These are phyloP conservation scores for Entoloma clypeatum DNA, from an alignment of 1,284 basidiomycete genomes.

Conservation along the genomic window DNA sequence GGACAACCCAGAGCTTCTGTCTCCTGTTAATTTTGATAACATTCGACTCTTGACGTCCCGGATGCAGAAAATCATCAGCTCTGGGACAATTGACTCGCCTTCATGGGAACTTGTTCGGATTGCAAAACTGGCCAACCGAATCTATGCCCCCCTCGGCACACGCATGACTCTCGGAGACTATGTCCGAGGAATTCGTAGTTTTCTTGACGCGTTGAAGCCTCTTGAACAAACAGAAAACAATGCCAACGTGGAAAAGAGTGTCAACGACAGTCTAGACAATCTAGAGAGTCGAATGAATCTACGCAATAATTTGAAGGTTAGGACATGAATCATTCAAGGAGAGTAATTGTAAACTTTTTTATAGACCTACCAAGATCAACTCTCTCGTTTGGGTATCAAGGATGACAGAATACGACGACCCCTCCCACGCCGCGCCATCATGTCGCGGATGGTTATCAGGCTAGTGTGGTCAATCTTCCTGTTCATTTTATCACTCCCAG, in stretches of 20 bases:
- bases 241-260: constrained; percentile 17
- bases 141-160: constrained; percentile 83
- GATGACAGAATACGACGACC: constrained; percentile 77
- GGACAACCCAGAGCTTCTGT: constrained; percentile 69
- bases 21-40: constrained; percentile 56
- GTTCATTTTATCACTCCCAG: constrained; percentile 70
- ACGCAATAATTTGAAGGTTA: constrained; percentile 60
- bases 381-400: constrained; percentile 65
- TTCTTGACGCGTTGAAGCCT: constrained; percentile 75
- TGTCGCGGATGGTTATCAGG: constrained; percentile 63
- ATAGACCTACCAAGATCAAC: constrained; percentile 70
- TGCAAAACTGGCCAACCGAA: constrained; percentile 70
- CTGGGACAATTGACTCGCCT: constrained; percentile 76
- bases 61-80: constrained; percentile 66
- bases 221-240: constrained; percentile 23
- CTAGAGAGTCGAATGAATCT: constrained; percentile 35
- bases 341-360: constrained; percentile 6
- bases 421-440: constrained; percentile 49
- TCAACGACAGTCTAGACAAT: constrained; percentile 18
- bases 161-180: constrained; percentile 77
- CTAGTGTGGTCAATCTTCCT: constrained; percentile 63
- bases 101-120: constrained; percentile 75
- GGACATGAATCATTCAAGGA: constrained; percentile 1
- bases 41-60: constrained; percentile 61
- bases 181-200: constrained; percentile 68